phyloP scores from a whole-genome alignment of 1,284 basidiomycete species.

The Cystobasidium slooffiae region DNA sequence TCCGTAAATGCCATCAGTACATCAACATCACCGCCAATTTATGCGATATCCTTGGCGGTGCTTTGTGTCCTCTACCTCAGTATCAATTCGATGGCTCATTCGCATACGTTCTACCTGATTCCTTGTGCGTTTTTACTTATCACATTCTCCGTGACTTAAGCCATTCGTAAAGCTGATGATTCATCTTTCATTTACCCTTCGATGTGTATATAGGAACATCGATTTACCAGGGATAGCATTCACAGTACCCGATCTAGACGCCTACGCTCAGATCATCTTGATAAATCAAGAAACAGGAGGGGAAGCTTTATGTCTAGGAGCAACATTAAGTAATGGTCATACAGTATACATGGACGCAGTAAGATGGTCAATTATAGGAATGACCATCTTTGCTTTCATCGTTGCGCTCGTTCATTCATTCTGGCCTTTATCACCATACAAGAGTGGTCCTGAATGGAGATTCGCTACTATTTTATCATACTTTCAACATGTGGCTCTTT shows the following conservation, averaged over 20 bases:
- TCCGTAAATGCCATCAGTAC: neutral
- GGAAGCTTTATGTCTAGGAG: slow-evolving; percentile 84
- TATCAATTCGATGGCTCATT: slow-evolving; percentile 76
- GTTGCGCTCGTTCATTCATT: slow-evolving; percentile 71
- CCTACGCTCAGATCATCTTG: slow-evolving; percentile 79
- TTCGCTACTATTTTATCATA: slow-evolving; percentile 80
- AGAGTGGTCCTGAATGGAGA: slow-evolving; percentile 58
- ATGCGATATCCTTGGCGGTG: slow-evolving; percentile 73
- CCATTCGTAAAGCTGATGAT: neutral
- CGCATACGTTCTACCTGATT: slow-evolving; percentile 40
- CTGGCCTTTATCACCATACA: slow-evolving; percentile 56
- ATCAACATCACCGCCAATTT: slow-evolving; percentile 74
- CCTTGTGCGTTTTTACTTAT: slow-evolving; percentile 15
- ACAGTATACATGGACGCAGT: slow-evolving; percentile 75
- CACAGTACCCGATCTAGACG: slow-evolving; percentile 87
- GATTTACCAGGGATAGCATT: slow-evolving; percentile 80
- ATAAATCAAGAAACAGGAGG: slow-evolving; percentile 69
- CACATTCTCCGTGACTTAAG: neutral
- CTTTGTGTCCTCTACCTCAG: slow-evolving; percentile 82
- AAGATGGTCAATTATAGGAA: slow-evolving; percentile 73
- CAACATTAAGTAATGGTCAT: slow-evolving; percentile 88
- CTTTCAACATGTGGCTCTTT: slow-evolving; percentile 78
- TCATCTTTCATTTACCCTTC: slow-evolving; percentile 19
- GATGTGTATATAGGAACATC: slow-evolving; percentile 55
- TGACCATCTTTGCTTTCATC: slow-evolving; percentile 71